Evolutionary conservation across 1,284 basidiomycete genomes (phyloP).

Genomic region (Trichosporon inkin): DNA sequence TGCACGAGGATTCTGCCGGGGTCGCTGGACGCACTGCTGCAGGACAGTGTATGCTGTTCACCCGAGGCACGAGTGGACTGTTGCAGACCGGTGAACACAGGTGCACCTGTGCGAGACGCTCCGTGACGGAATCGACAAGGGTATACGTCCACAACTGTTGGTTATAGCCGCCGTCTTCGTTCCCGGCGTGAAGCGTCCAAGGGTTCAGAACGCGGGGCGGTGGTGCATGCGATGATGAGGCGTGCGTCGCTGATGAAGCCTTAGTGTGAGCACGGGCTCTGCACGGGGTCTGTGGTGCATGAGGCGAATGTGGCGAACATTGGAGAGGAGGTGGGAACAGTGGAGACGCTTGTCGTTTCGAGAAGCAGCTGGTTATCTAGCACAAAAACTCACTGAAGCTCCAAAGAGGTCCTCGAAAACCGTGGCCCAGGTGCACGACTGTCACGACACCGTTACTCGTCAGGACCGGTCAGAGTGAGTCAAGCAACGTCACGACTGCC

Average conservation of each 20-base stretch:
- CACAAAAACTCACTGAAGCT: background rate
- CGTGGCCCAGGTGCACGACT: background rate
- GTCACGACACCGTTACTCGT: background rate
- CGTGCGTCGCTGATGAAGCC: background rate
- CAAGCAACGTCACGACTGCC: conserved; percentile 2
- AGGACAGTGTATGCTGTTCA: background rate
- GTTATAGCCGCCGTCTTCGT: background rate
- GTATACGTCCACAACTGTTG: background rate
- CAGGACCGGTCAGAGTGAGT: background rate
- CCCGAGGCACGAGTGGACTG: background rate
- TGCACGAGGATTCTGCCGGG: too few relatives aligned
- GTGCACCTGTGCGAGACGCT: background rate
- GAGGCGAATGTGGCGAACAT: background rate
- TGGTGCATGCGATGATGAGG: background rate
- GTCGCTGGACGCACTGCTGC: background rate
- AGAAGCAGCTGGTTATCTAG: background rate
- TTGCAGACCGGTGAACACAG: background rate
- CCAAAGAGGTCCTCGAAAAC: too few relatives aligned
- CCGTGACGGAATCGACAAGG: background rate
- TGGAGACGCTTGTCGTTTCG: conserved; percentile 4
- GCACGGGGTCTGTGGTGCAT: background rate
- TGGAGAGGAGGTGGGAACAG: background rate
- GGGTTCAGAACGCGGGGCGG: background rate
- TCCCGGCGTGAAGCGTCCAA: background rate
- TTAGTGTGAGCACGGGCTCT: conserved; percentile 3